A percentile compares a stretch with the other conserved stretches of the same genome.
Conservation (phyloP, 495 filamentous ascomycete species). For the Lineolata rhizophorae region DNA sequence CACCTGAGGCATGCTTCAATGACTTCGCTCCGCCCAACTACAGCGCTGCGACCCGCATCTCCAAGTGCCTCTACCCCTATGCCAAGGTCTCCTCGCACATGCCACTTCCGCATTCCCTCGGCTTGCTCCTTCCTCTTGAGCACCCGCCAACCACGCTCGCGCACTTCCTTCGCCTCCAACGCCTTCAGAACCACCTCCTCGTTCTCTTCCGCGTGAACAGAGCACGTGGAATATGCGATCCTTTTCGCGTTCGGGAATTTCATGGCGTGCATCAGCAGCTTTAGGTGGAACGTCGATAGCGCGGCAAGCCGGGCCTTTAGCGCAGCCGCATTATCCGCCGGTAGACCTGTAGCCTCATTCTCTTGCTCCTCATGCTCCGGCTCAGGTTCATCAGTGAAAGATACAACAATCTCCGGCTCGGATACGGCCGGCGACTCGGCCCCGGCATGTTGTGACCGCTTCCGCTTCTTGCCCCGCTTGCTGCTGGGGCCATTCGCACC, state of each 20-base stretch:
- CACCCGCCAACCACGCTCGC: conserved; percentile 51
- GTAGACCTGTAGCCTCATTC: conserved; percentile 12
- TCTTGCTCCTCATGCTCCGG: conserved; percentile 20
- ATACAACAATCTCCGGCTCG: no score
- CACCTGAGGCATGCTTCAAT: conserved; percentile 65
- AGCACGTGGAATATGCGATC: conserved; percentile 87
- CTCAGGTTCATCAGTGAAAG: conserved; percentile 33
- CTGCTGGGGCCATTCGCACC: background rate
- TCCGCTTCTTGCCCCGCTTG: background rate
- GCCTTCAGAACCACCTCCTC: conserved; percentile 59
- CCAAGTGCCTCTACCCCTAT: conserved; percentile 3
- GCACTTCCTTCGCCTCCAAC: conserved; percentile 40
- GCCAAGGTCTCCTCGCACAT: conserved; percentile 33
- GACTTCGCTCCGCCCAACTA: conserved; percentile 13
- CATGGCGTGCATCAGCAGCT: conserved; percentile 33
- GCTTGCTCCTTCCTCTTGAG: conserved; percentile 48
- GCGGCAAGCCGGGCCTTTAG: conserved; percentile 36
- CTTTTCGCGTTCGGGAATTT: conserved; percentile 51
- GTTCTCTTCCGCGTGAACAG: conserved; percentile 67
- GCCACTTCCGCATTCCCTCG: conserved; percentile 46
- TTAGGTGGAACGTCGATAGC: conserved; percentile 18
- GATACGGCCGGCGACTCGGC: no score
- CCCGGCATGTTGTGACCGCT: background rate
- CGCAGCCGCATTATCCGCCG: conserved; percentile 3
- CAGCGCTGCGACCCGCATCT: background rate